phyloP scores from a whole-genome alignment of 1,139 yeast species.

The Arxiozyma bovina region DNA sequence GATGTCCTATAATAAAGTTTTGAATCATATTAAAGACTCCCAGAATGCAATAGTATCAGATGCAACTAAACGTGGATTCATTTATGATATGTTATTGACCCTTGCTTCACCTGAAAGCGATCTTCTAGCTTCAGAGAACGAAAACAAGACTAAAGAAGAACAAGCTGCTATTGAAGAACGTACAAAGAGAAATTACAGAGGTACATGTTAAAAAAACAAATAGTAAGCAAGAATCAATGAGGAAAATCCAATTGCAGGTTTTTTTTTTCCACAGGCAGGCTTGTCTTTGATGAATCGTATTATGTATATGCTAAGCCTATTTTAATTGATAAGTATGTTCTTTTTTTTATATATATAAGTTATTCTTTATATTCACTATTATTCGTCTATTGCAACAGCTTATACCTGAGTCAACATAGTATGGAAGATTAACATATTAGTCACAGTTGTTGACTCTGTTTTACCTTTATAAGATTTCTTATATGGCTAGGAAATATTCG shows the following conservation, averaged over 20 bases:
- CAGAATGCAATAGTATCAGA: slow-evolving; percentile 10
- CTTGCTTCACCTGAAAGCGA: slow-evolving; percentile 18
- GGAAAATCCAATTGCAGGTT: not conserved
- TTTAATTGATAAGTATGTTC: too few relatives aligned
- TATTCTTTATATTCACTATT: too few relatives aligned
- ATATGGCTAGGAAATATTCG: too few relatives aligned
- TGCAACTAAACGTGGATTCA: slow-evolving; percentile 12
- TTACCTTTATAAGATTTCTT: too few relatives aligned
- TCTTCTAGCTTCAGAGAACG: not conserved
- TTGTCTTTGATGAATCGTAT: too few relatives aligned
- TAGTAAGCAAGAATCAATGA: not conserved
- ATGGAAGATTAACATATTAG: too few relatives aligned
- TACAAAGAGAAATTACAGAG: slow-evolving; percentile 22
- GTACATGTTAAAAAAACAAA: slow-evolving; percentile 17
- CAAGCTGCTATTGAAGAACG: slow-evolving; percentile 9
- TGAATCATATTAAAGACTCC: slow-evolving; percentile 15
- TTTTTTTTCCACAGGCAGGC: not conserved
- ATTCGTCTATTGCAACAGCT: too few relatives aligned
- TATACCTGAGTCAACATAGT: too few relatives aligned
- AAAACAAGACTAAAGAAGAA: slow-evolving; percentile 2
- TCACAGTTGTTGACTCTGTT: too few relatives aligned
- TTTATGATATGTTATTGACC: slow-evolving; percentile 20
- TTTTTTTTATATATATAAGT: too few relatives aligned
- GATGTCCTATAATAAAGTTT: slow-evolving; percentile 34
- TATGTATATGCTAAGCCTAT: not conserved